Percentiles rank a stretch among this genome's conserved stretches.
Evolutionary conservation across 202 grass and related monocot genomes (phyloP).

Genomic region (Thinopyrum obtusiflorum): DNA sequence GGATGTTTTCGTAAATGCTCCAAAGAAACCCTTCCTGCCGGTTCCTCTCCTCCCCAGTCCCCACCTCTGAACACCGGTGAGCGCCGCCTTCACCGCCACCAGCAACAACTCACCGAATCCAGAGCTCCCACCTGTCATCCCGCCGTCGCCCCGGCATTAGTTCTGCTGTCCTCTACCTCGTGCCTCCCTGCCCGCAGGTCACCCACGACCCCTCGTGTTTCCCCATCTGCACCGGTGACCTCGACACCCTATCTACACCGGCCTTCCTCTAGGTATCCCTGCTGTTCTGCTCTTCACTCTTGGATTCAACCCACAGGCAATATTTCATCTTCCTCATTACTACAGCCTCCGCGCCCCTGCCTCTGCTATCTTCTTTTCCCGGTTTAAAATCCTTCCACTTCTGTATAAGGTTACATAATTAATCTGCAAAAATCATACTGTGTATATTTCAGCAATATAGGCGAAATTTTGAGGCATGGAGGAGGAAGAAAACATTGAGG

Average conservation of each 20-base stretch:
- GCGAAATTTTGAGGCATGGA: conserved; percentile 33
- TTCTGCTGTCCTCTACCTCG: not conserved
- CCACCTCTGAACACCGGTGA: conserved; percentile 2
- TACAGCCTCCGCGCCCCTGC: not conserved
- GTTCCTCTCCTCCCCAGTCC: conserved; percentile 5
- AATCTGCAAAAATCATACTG: not conserved
- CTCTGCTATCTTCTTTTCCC: not conserved
- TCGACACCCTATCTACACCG: not conserved
- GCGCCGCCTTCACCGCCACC: conserved; percentile 7
- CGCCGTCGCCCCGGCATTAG: not conserved
- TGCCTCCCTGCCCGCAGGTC: not conserved
- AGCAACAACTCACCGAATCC: not conserved
- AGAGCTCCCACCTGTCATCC: not conserved
- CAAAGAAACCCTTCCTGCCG: conserved; percentile 4
- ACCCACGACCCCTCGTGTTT: conserved; percentile 6
- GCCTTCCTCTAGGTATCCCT: not conserved
- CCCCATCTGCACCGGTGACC: not conserved
- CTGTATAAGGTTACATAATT: not conserved
- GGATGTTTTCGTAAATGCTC: not conserved
- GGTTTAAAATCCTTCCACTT: not conserved
- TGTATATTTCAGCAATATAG: not conserved
- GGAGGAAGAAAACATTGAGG: conserved; percentile 45
- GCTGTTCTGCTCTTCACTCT: not conserved
- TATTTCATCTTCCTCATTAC: not conserved
- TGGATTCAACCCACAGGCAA: not conserved